These are phyloP conservation scores for Leccinum angustisporum DNA, from an alignment of 1,284 basidiomycete genomes.

Conservation along the genomic window DNA sequence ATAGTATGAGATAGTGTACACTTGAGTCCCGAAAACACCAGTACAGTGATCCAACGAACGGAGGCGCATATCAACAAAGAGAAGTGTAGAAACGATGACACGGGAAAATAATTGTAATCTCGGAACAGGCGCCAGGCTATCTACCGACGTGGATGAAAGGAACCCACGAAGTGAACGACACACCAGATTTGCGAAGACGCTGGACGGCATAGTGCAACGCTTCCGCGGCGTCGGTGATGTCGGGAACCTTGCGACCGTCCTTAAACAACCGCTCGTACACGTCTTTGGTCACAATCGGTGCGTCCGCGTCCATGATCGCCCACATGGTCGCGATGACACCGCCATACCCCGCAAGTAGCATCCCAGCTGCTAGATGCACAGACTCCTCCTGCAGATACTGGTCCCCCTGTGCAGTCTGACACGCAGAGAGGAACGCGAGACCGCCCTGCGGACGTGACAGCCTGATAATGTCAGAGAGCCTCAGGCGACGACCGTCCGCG, in stretches of 20 bases:
- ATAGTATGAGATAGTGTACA: too few species aligned
- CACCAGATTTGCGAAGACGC: background rate
- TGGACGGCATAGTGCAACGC: background rate
- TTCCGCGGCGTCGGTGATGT: background rate
- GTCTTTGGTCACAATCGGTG: background rate
- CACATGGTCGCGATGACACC: background rate
- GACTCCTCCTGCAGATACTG: background rate
- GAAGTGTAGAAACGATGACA: too few species aligned
- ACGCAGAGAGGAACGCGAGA: background rate
- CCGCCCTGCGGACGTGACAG: background rate
- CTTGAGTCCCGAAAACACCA: too few species aligned
- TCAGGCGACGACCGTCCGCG: background rate
- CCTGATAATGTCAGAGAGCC: background rate
- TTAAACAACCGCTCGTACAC: background rate
- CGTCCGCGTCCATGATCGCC: background rate
- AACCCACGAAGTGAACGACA: background rate
- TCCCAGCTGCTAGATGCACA: background rate
- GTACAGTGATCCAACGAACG: too few species aligned
- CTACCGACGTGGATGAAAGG: too few species aligned
- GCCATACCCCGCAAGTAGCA: background rate
- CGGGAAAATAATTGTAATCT: too few species aligned
- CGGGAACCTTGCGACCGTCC: background rate
- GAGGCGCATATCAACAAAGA: too few species aligned
- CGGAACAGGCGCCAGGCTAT: too few species aligned
- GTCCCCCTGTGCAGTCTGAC: background rate